Conservation (phyloP, 768 basidiomycete genomes). For the Strobilomyces echinocephalus region DNA sequence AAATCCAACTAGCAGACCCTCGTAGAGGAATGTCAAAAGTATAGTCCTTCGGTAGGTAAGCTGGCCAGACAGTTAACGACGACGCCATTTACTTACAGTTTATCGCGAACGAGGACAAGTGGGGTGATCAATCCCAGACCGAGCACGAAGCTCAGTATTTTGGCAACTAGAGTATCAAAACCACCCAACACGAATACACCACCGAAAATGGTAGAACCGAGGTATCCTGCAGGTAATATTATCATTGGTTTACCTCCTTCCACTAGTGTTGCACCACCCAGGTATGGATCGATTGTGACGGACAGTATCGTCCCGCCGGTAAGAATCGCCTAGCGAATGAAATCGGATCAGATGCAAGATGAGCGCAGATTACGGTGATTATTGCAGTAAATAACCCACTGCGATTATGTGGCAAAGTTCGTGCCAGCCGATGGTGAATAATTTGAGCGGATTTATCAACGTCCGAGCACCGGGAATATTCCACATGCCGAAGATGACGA, state of each 20-base stretch:
- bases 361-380: constrained; percentile 4
- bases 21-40: constrained; percentile 72
- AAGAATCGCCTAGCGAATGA: constrained; percentile 55
- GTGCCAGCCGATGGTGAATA: constrained; percentile 86
- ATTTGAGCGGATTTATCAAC: constrained; percentile 78
- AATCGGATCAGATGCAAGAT: neutral
- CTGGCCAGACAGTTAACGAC: neutral
- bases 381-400: constrained; percentile 40
- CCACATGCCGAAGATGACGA: constrained; percentile 85
- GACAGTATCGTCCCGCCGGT: constrained; percentile 75
- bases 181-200: constrained; percentile 80
- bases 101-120: constrained; percentile 80
- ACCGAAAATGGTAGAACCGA: constrained; percentile 78
- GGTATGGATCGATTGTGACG: constrained; percentile 79
- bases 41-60: constrained; percentile 61
- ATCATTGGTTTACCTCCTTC: constrained; percentile 70
- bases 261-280: constrained; percentile 60
- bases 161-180: constrained; percentile 86
- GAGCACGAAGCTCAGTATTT: constrained; percentile 88
- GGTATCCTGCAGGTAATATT: constrained; percentile 75
- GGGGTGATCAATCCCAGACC: constrained; percentile 85
- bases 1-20: constrained; percentile 83
- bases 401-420: constrained; percentile 80
- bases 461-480: constrained; percentile 76
- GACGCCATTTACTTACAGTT: constrained; percentile 55